Base-by-base conservation (phyloP, 2,329 filamentous ascomycete species). In the Clarireedia paspali region DNA sequence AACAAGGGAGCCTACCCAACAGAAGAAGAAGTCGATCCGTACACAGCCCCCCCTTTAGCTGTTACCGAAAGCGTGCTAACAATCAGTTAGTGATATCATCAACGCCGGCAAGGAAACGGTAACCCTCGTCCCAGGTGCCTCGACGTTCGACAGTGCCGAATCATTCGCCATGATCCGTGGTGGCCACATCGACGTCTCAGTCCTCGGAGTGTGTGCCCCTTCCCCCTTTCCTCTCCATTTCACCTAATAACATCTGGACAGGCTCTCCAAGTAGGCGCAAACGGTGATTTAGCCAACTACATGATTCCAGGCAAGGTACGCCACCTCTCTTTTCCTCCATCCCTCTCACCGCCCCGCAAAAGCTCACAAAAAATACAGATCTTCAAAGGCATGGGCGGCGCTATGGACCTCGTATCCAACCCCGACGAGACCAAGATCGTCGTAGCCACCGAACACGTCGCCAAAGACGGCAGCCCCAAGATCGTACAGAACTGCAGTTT, bases 101-200 rank as follows among this genome's bases (percentile, higher is more conserved):
- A 94, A 94, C 64, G 89, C 89, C 0, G 89, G 89, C 55, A 94
- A 94, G 68, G 89, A 94, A 69, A 94, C 89, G 0, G 88, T 91
- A 0, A 94, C 89, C 0, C 77, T 92, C 0, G 73, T 89, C 0
- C 84, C 86, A 0, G 89, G 89, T 1, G 88, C 88, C 0, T 79
- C 85, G 0, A 86, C 83, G 6, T 94, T 94, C 64, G 89, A 91
- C 68, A 88, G 83, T 45, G 79, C 85, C 61, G 89, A 94, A 70
- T 91, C 87, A 1, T 94, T 94, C 66, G 83, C 81, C 63, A 94
- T 94, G 89, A 94, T 94, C 64, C 82, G 89, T 7, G 87, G 88
- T 48, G 89, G 89, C 0, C 88, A 91, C 65, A 83, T 94, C 38
- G 85, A 94, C 66, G 84, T 94, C 5, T 89, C 87, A 0, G 90